A percentile compares a stretch with the other conserved stretches of the same genome.
phyloP scores from a whole-genome alignment of 371 early-diverging fungal genomes.

The Quaeritorhiza haematococci region DNA sequence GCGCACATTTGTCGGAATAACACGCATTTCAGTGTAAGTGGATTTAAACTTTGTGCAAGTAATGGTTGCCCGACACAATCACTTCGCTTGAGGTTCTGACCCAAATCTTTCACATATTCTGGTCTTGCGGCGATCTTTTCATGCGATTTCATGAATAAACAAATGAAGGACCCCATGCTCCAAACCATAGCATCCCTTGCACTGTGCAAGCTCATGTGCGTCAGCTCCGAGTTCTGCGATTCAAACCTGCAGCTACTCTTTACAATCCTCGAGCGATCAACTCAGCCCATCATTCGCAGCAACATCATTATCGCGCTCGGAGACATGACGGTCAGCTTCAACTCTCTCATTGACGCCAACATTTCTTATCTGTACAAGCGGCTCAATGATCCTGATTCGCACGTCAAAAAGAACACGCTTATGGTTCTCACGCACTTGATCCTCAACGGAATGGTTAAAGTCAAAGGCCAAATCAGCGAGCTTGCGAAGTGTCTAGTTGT shows the following conservation, averaged over 20 bases:
- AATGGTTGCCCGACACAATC: neutral
- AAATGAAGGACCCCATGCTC: slow-evolving; percentile 62
- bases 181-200: slow-evolving; percentile 81
- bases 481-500: slow-evolving; percentile 94
- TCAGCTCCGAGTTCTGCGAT: slow-evolving; percentile 89
- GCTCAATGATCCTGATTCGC: slow-evolving; percentile 66
- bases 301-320: slow-evolving; percentile 94
- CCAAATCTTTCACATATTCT: neutral
- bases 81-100: neutral
- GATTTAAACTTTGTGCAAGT: neutral
- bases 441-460: slow-evolving; percentile 97
- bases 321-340: slow-evolving; percentile 93
- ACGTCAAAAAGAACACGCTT: slow-evolving; percentile 89
- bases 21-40: slow-evolving; percentile 66
- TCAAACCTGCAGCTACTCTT: slow-evolving; percentile 83
- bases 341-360: slow-evolving; percentile 88
- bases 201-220: slow-evolving; percentile 92
- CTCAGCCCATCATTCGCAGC: slow-evolving; percentile 52
- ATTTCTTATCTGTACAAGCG: slow-evolving; percentile 87
- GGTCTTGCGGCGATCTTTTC: no score
- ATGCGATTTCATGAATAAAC: neutral
- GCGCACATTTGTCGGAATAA: slow-evolving; percentile 76
- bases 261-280: slow-evolving; percentile 77
- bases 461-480: slow-evolving; percentile 93
- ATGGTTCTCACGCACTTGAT: slow-evolving; percentile 97